phyloP scores from a whole-genome alignment of 2,329 filamentous ascomycete genomes.

The Botrytis porri region DNA sequence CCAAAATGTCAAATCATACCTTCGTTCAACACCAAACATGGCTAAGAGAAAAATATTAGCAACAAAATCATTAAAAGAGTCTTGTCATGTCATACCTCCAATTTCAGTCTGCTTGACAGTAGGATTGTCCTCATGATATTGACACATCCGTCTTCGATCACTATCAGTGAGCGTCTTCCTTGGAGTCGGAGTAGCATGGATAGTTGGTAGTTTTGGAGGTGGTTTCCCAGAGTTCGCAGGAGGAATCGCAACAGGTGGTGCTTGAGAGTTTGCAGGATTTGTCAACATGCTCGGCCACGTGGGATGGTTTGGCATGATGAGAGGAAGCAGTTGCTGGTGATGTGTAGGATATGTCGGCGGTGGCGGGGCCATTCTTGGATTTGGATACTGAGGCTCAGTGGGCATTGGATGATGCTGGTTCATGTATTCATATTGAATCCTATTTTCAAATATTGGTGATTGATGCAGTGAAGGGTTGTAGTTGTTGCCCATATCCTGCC shows the following conservation, averaged over 20 bases:
- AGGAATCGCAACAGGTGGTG: conserved; percentile 55
- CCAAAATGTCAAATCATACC: conserved; percentile 53
- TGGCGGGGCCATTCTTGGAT: conserved; percentile 51
- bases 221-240: conserved; percentile 46
- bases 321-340: conserved; percentile 59
- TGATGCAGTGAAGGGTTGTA: conserved; percentile 56
- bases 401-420: conserved; percentile 60
- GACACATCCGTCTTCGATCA: conserved; percentile 88
- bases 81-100: conserved; percentile 59
- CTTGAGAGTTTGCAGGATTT: conserved; percentile 60
- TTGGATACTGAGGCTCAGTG: conserved; percentile 52
- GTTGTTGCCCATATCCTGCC: conserved; percentile 51
- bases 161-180: conserved; percentile 87
- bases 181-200: conserved; percentile 60
- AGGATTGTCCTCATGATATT: conserved; percentile 87
- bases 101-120: conserved; percentile 94
- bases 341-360: conserved; percentile 50
- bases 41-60: conserved; percentile 44
- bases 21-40: conserved; percentile 94
- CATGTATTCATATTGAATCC: conserved; percentile 59
- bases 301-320: conserved; percentile 66
- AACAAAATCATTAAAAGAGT: not conserved
- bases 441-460: conserved; percentile 68
- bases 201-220: conserved; percentile 48
- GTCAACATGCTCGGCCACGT: conserved; percentile 82